Conservation (phyloP, 768 basidiomycete species). For the Mrakia gelida region DNA sequence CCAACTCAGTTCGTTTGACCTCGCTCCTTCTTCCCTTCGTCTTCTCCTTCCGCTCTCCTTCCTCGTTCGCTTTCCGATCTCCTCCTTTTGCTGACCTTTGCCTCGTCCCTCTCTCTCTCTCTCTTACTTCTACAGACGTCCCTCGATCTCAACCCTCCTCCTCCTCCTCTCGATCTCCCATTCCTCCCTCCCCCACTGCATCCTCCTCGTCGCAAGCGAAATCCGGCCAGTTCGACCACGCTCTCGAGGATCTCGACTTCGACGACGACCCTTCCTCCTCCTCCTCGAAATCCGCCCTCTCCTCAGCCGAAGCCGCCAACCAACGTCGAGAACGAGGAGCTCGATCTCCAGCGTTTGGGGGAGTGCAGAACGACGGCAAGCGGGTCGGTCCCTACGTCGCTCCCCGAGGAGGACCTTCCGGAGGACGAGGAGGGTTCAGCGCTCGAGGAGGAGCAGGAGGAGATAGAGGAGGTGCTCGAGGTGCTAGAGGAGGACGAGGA, state of each 20-base stretch:
- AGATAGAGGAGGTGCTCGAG: neutral
- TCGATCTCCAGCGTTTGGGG: neutral
- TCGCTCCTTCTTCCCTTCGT: neutral
- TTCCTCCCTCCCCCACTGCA: neutral
- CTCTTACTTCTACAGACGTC: neutral
- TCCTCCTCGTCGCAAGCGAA: neutral
- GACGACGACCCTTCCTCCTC: neutral
- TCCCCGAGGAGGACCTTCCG: neutral
- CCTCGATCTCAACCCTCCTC: neutral
- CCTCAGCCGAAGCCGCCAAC: neutral
- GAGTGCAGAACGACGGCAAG: neutral
- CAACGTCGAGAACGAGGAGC: no score
- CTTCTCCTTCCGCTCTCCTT: neutral
- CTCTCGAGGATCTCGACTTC: constrained; percentile 12
- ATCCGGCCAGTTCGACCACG: constrained; percentile 6
- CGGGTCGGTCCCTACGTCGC: neutral
- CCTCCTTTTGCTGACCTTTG: neutral
- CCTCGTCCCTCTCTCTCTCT: neutral
- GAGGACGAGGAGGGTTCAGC: neutral
- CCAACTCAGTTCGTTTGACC: neutral
- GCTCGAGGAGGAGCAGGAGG: neutral
- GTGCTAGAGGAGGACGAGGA: neutral
- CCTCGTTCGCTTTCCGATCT: neutral
- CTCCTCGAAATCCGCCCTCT: neutral
- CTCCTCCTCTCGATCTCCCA: constrained; percentile 9